Conservation (phyloP, 148 eudicot species). For the Chenopodium berlandieri region DNA sequence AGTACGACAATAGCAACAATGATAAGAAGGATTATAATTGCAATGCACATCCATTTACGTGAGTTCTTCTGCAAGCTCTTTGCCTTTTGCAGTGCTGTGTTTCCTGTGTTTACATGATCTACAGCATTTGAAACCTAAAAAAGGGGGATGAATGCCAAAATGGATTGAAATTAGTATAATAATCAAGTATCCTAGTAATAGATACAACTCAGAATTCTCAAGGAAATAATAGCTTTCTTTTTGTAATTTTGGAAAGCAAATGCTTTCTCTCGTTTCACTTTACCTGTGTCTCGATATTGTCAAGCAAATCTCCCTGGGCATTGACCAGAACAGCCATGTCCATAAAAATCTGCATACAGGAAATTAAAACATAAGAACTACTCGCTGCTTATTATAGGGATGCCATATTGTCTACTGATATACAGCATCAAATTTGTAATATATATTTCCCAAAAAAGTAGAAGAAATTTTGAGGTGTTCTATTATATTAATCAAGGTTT, state of each 20-base stretch:
- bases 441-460: neutral
- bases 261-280: neutral
- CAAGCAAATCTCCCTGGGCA: conserved; percentile 91
- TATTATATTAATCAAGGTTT: neutral
- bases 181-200: neutral
- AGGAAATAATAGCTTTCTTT: neutral
- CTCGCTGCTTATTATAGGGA: neutral
- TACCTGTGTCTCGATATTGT: conserved; percentile 95
- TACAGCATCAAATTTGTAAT: neutral
- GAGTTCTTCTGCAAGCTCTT: conserved; percentile 73
- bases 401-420: neutral
- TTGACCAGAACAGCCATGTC: conserved; percentile 96
- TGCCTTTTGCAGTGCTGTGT: conserved; percentile 66
- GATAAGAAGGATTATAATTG: conserved; percentile 66
- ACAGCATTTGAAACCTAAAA: conserved; percentile 71
- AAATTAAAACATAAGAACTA: neutral
- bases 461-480: neutral
- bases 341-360: conserved; percentile 59
- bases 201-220: neutral
- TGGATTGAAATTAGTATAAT: too few species aligned
- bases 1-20: conserved; percentile 54
- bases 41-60: conserved; percentile 91
- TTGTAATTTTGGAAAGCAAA: neutral
- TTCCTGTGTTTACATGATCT: conserved; percentile 82
- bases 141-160: neutral